Evolutionary conservation across 75 land plant genomes (phyloP).

Genomic region (Cunninghamia lanceolata): DNA sequence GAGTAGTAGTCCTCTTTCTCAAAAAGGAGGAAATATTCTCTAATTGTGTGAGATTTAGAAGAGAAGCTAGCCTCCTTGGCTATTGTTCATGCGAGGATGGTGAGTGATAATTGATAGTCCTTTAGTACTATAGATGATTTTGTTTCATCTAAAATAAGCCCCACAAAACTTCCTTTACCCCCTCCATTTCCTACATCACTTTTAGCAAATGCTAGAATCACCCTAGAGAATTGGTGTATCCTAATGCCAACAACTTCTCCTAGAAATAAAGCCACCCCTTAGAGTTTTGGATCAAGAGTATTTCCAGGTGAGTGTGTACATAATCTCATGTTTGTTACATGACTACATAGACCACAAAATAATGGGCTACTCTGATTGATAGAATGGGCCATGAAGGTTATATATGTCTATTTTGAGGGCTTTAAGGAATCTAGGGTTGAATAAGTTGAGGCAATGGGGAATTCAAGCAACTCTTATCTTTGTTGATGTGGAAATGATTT

Average conservation of each 20-base stretch:
- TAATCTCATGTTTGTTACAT: no score
- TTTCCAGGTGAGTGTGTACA: no score
- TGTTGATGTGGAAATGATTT: slow-evolving; percentile 54
- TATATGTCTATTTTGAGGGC: background rate
- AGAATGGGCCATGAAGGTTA: no score
- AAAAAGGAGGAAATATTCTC: slow-evolving; percentile 71
- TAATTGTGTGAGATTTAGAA: slow-evolving; percentile 90
- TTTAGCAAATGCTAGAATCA: no score
- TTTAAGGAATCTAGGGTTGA: background rate
- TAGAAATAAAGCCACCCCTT: no score
- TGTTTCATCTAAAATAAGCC: background rate
- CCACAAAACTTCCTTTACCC: slow-evolving; percentile 19
- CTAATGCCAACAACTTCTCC: no score
- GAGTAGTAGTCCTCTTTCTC: no score
- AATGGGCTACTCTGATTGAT: no score
- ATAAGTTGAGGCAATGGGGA: slow-evolving; percentile 33
- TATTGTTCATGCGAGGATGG: background rate
- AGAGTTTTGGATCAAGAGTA: no score
- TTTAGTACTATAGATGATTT: background rate
- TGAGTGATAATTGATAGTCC: background rate
- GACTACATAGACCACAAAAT: no score
- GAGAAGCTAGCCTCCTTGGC: slow-evolving; percentile 28
- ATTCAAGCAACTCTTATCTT: slow-evolving; percentile 49
- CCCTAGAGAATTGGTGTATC: background rate
- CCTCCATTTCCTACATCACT: slow-evolving; percentile 19